Evolutionary conservation across 2,329 filamentous ascomycete species (phyloP), one percentile per base, ranked within the genome.

Genomic region (Neocatenulostroma microsporum): DNA sequence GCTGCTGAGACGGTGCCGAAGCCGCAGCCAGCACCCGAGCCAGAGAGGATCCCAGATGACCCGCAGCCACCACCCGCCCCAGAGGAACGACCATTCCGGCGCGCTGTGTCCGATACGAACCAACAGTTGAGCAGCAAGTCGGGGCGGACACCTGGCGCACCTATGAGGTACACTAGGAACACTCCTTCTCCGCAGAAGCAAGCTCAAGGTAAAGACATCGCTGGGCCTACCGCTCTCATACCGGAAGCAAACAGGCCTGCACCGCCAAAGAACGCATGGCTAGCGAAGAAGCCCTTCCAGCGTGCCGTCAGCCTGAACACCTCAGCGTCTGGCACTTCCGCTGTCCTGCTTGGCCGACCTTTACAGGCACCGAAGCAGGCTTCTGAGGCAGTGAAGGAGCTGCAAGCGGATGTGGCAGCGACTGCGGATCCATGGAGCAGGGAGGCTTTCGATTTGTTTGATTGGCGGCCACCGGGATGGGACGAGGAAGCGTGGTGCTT

Each of bases 361-460:
- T 59, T 58, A 41, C 51, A 55, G 30, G 44, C 49, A 11, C 47
- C 52, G 9, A 49, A 41, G 20, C 43, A 46, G 36, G 40, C 50
- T 26, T 30, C 25, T 13, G 49, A 40, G 3, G 21, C 32, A 24
- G n/a, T n/a, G n/a, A 31, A 36, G 21, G 10, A 19, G 25, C 33
- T 36, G 6, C 13, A 36, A 35, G 27, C 37, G 37, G 38, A 36
- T 10, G 30, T 37, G 20, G 30, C 33, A 37, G 27, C 37, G 42
- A 53, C 46, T 44, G 34, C 66, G 3, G 74, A 72, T 46, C 74
- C 80, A 0, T 84, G 80, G 80, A 83, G 78, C 47, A 71, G 68
- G 17, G 80, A 84, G 52, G 79, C 80, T 1, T 68, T 74, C 46
- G 80, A 84, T 54, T 52, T 84, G 30, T 72, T 84, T 44, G 76